Evolutionary conservation across 352 stramenopile genomes (phyloP), one percentile per base, ranked within the genome.

Genomic region (Peronospora tabacina): DNA sequence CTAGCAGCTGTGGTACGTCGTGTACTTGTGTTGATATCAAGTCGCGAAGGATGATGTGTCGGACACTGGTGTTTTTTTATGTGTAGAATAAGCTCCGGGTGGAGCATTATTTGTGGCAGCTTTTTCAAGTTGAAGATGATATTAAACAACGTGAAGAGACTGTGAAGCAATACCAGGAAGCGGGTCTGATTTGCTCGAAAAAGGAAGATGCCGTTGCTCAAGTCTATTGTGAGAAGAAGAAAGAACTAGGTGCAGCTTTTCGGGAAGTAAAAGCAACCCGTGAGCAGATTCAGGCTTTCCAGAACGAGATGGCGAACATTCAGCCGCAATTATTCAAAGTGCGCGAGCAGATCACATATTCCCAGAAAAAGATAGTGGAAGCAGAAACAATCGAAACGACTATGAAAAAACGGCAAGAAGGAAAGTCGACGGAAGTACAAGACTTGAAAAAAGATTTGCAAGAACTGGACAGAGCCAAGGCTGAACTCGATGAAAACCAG

Each of bases 61-160:
- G 5, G 22, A 26, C 22, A 26, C 36, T 30, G 24, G 49, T 22
- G 36, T 2, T 30, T 51, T 16, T 34, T 39, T 46, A 15, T 10
- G 10, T 36, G 43, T 48, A 90, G 79, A 73, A 73, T 57, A 49
- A 79, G 15, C 50, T 97, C 3, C 77, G 90, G 22, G 82, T 87
- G 0, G 85, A 98, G 51, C 90, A 96, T 58, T 98, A 97, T 49
- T 68, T 98, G 32, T 98, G 94, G 95, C 87, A 97, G 52, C 72
- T 99, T 16, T 98, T 91, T 41, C 92, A 98, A 61, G 81, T 98
- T 16, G 72, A 98, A 50, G 73, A 88, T 11, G 87, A 97, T 34
- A 71, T 95, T 2, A 71, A 86, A 15, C 61, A 85, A 20, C 79
- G 89, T 33, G 85, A 95, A 53, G 88, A 91, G 19, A 57, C 72